Evolutionary conservation across 2,329 filamentous ascomycete genomes (phyloP).

Genomic region (Claviceps pusilla): DNA sequence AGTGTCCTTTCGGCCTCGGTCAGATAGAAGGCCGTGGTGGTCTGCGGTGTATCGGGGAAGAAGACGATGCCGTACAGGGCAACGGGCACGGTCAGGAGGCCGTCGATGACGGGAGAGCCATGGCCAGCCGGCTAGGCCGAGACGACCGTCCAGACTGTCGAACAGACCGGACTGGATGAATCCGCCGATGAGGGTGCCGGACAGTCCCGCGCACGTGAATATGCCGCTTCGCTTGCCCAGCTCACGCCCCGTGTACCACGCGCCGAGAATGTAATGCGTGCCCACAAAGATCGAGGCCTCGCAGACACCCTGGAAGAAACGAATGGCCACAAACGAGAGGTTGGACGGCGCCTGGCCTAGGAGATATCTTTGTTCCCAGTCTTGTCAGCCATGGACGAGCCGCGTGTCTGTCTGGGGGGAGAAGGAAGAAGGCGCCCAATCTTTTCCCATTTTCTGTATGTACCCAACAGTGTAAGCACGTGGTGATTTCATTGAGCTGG

Average conservation of each 20-base stretch:
- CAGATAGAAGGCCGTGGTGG: conserved; percentile 28
- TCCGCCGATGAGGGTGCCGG: conserved; percentile 37
- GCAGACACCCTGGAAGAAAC: conserved; percentile 24
- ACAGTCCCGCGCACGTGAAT: conserved; percentile 45
- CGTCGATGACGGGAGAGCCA: conserved; percentile 60
- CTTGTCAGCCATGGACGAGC: too few species aligned
- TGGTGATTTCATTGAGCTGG: conserved; percentile 35
- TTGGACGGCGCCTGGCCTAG: conserved; percentile 49
- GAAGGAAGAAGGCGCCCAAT: too few species aligned
- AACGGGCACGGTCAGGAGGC: conserved; percentile 28
- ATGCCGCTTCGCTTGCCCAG: conserved; percentile 49
- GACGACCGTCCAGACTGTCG: conserved; percentile 22
- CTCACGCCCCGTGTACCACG: conserved; percentile 46
- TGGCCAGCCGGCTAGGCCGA: conserved; percentile 48
- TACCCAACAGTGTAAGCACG: conserved; percentile 48
- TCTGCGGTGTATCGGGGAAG: conserved; percentile 29
- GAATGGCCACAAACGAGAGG: conserved; percentile 30
- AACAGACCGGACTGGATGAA: conserved; percentile 50
- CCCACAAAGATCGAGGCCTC: conserved; percentile 26
- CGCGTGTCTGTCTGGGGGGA: too few species aligned
- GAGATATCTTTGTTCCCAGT: conserved; percentile 18
- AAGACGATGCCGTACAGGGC: conserved; percentile 21
- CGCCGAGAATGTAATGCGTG: conserved; percentile 28
- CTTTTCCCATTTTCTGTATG: too few species aligned
- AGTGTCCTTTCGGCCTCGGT: conserved; percentile 29